phyloP scores from a whole-genome alignment of 2,329 filamentous ascomycete species.

The Grosmannia huntii region DNA sequence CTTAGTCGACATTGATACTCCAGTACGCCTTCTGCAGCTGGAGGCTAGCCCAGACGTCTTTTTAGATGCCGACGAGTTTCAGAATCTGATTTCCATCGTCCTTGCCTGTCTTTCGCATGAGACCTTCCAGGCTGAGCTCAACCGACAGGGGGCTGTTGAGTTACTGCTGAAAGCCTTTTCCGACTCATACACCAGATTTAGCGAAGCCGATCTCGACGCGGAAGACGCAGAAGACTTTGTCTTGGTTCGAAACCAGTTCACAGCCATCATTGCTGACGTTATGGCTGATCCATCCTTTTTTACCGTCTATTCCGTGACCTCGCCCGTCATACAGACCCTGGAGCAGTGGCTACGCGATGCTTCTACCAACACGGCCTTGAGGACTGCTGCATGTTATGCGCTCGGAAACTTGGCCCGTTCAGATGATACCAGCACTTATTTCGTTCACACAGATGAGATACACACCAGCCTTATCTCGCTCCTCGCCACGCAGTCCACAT shows the following conservation, averaged over 20 bases:
- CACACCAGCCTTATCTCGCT: constrained; percentile 31
- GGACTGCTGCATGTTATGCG: constrained; percentile 43
- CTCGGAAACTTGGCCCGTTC: constrained; percentile 50
- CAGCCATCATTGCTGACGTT: constrained; percentile 36
- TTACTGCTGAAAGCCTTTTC: constrained; percentile 36
- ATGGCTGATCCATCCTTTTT: constrained; percentile 30
- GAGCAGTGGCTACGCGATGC: constrained; percentile 26
- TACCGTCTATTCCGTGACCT: constrained; percentile 23
- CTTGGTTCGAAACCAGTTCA: constrained; percentile 33
- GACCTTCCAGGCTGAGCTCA: constrained; percentile 34
- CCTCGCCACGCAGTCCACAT: constrained; percentile 24
- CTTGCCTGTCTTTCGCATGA: constrained; percentile 43
- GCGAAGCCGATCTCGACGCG: constrained; percentile 26
- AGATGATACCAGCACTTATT: constrained; percentile 36
- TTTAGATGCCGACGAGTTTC: constrained; percentile 41
- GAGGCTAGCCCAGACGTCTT: constrained; percentile 27
- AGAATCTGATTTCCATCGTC: constrained; percentile 36
- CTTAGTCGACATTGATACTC: constrained; percentile 31
- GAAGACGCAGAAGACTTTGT: constrained; percentile 27
- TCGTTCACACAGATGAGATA: constrained; percentile 33
- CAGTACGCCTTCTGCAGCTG: constrained; percentile 35
- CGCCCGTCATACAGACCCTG: constrained; percentile 23
- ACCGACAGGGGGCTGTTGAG: constrained; percentile 25
- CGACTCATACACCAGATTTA: constrained; percentile 31
- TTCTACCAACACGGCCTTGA: constrained; percentile 26